Evolutionary conservation across 805 yeast genomes (phyloP), one percentile per base, ranked within the genome.

Genomic region (Saccharomycopsis javanensis): DNA sequence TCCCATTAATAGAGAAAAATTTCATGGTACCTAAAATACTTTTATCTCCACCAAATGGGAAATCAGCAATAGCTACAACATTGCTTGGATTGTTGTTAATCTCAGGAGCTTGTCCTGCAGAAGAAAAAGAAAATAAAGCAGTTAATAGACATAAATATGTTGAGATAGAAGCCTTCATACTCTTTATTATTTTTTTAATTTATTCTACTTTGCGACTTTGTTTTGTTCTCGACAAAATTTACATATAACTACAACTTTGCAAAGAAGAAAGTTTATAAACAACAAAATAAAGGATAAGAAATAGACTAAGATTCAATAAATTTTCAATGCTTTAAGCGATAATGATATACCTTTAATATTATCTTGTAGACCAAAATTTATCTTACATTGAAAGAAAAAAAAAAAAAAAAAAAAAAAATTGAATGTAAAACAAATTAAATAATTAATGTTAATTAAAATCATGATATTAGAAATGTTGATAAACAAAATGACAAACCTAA

Each of bases 1-100:
- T 70, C 55, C 82, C 81, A 58, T 84, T 81, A 54, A 77, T 69
- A n/a, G 83, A 76, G 34, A 80, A 76, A 69, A 85, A 79, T 65
- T 80, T 80, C 66, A 85, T 70, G 61, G 77, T 71, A 63, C 88
- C 86, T 62, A 70, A 65, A 55, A 78, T 69, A 13, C 66, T 67
- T 58, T 68, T 68, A 25, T 67, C 62, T 8, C 71, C 75, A 51
- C 68, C 71, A 55, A 79, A 82, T 38, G 79, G 78, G 61, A 82
- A 75, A 64, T 80, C 82, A 2, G 86, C 87, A 65, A 78, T 71
- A 23, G 82, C 84, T 54, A 79, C 73, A 25, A 76, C 72, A 57
- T 73, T 72, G 42, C 71, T 72, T 5, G 83, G 82, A 61, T 80
- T 79, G 61, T 73, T 75, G 23, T 68, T 70, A 60, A 73, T 71